Conservation (phyloP, 2,329 filamentous ascomycete species). For the Xenoacremonium recifei region DNA sequence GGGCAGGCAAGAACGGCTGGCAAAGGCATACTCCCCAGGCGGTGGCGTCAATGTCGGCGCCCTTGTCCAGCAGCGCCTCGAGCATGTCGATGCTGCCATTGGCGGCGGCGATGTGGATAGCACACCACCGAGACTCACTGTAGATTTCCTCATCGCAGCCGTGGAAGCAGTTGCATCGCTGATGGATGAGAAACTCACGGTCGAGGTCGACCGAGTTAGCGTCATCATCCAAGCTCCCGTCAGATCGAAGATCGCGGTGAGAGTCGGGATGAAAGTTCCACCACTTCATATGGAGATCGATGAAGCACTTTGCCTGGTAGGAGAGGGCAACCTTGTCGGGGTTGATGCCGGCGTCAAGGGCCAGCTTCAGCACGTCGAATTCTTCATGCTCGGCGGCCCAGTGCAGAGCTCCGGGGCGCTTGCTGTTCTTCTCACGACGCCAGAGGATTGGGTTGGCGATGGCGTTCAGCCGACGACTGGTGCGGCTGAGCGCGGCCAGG, state of each 20-base stretch:
- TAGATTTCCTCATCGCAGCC: slow-evolving; percentile 28
- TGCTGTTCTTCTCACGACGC: slow-evolving; percentile 24
- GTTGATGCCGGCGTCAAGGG: slow-evolving; percentile 23
- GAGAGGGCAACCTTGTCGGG: slow-evolving; percentile 23
- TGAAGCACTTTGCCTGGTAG: slow-evolving; percentile 25
- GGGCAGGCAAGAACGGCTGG: slow-evolving; percentile 24
- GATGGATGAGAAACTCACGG: slow-evolving; percentile 20
- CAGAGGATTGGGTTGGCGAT: slow-evolving; percentile 25
- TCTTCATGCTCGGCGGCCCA: slow-evolving; percentile 25
- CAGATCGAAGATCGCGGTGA: slow-evolving; percentile 21
- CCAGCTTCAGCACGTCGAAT: slow-evolving; percentile 17
- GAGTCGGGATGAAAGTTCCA: slow-evolving; percentile 27
- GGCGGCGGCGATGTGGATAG: slow-evolving; percentile 26
- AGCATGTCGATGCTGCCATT: slow-evolving; percentile 27
- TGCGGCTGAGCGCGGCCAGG: slow-evolving; percentile 22
- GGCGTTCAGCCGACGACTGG: slow-evolving; percentile 22
- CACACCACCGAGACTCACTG: slow-evolving; percentile 26
- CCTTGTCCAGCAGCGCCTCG: slow-evolving; percentile 21
- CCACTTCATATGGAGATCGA: slow-evolving; percentile 21
- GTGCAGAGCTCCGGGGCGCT: slow-evolving; percentile 25
- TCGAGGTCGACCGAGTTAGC: slow-evolving; percentile 25
- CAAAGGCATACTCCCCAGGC: slow-evolving; percentile 27
- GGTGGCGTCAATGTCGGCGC: slow-evolving; percentile 20
- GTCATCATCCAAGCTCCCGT: slow-evolving; percentile 24
- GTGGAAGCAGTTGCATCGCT: slow-evolving; percentile 24